Evolutionary conservation across 2,329 filamentous ascomycete genomes (phyloP), one percentile per base, ranked within the genome.

Genomic region (Fusarium avenaceum): DNA sequence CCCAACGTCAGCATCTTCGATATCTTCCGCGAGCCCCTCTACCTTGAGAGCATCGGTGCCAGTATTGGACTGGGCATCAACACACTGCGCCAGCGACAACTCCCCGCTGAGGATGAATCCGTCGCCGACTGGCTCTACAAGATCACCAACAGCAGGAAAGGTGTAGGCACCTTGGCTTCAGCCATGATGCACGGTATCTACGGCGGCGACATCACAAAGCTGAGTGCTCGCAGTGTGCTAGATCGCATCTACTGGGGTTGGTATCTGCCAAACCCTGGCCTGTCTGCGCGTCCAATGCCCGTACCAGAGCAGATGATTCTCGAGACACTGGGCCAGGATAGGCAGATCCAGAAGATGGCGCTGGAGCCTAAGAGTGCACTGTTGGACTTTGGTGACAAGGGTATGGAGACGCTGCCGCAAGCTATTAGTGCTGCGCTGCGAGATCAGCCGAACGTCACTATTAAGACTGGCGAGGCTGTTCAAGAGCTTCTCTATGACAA

Each of bases 181-280:
- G 93, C 90, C 51, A 80, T 89, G 75, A 74, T 93, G 53, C 96
- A 98, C 78, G 96, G 96, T 42, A 93, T 98, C 60, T 97, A 96
- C 78, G 96, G 94, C 22, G 96, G 96, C 7, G 92, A 97, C 78
- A 88, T 97, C 47, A 89, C 92, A 76, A 86, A 90, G 75, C 82
- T 98, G 50, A 97, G 94, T 78, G 88, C 88, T 47, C 88, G 88
- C 71, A 89, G 87, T 50, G 81, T 90, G 11, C 70, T 78, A 19
- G 77, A 79, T 26, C 71, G 72, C 40, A 48, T 75, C 40, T 79
- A 75, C 63, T 76, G 73, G 71, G 66, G 57, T 15, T 74, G 76
- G 56, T 76, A 80, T 45, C 55, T 77, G 19, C 72, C 74, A 15
- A 61, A 54, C 15, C 51, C 59, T 10, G 58, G 63, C 26, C 57